Conservation (phyloP, 2,329 filamentous ascomycete genomes). For the Dendrostoma leiphaemia region DNA sequence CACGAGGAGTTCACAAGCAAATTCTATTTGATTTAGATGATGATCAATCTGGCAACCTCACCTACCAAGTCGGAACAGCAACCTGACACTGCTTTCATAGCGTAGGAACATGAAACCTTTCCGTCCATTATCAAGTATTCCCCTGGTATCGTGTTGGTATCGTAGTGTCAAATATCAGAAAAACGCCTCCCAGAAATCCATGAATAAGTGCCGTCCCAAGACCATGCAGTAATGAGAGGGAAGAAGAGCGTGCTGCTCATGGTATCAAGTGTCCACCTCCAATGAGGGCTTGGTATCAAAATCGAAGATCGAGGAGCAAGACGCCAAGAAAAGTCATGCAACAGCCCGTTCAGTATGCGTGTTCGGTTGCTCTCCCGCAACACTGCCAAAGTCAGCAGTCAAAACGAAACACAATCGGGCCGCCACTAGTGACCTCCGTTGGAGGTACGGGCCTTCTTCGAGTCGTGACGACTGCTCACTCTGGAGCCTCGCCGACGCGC, state of each 20-base stretch:
- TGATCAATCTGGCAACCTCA: no score
- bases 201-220: not conserved
- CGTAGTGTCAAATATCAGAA: conserved; percentile 5
- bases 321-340: not conserved
- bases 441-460: not conserved
- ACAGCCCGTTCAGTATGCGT: not conserved
- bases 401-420: not conserved
- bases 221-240: not conserved
- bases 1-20: no score
- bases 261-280: not conserved
- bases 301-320: not conserved
- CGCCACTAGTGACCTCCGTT: conserved; percentile 6
- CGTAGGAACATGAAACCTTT: not conserved
- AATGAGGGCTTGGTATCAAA: not conserved
- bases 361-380: not conserved
- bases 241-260: not conserved
- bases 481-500: conserved; percentile 44
- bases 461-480: conserved; percentile 21
- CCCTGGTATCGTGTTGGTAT: conserved; percentile 7
- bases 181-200: conserved; percentile 3
- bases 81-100: not conserved
- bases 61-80: not conserved
- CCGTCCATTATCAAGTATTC: not conserved
- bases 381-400: not conserved
- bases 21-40: no score